A percentile compares a stretch with the other conserved stretches of the same genome.
Conservation (phyloP, 148 eudicot genomes). For the Mesembryanthemum crystallinum region DNA sequence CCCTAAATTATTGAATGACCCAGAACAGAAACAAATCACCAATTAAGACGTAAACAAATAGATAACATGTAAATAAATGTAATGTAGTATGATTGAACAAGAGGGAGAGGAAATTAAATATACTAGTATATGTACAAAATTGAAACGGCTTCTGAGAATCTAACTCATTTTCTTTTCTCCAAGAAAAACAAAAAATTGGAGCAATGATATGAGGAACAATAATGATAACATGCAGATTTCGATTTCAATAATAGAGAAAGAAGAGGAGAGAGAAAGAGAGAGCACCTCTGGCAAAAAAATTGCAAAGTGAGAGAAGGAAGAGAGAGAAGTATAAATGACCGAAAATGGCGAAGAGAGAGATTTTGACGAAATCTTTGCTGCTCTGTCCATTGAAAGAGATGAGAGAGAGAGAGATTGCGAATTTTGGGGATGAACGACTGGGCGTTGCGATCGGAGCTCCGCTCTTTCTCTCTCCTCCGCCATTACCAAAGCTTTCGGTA, state of each 20-base stretch:
- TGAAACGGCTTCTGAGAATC: constrained; percentile 29
- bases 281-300: constrained; percentile 20
- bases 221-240: constrained; percentile 9
- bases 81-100: constrained; percentile 6
- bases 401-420: not conserved
- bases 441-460: not conserved
- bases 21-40: not conserved
- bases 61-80: not conserved
- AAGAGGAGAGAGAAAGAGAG: constrained; percentile 18
- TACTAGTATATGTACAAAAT: constrained; percentile 14
- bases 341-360: constrained; percentile 19
- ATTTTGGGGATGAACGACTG: not conserved
- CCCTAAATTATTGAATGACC: not conserved
- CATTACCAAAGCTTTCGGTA: too few relatives aligned
- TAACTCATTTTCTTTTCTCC: constrained; percentile 18
- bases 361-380: constrained; percentile 14
- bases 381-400: constrained; percentile 4
- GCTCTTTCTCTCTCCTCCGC: not conserved
- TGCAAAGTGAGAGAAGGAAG: constrained; percentile 8
- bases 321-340: constrained; percentile 14
- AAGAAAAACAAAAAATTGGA: not conserved
- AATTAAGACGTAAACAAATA: not conserved
- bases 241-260: constrained; percentile 18
- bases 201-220: constrained; percentile 13
- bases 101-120: constrained; percentile 12